Evolutionary conservation across 352 stramenopile species (phyloP), one percentile per base, ranked within the genome.

Genomic region (Phytopythium vexans): DNA sequence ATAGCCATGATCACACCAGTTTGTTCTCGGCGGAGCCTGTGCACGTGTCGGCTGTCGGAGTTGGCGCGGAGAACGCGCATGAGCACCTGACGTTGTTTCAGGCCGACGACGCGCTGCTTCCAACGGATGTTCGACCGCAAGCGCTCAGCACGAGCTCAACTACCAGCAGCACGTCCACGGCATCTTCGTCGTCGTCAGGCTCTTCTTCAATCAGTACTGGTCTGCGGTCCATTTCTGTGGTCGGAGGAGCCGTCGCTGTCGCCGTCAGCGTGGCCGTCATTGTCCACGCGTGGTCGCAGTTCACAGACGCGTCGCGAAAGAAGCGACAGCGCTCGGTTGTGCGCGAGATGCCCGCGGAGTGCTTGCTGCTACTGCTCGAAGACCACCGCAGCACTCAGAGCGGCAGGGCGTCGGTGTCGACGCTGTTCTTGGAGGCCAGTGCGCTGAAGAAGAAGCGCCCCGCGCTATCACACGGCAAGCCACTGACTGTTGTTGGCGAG

Each of bases 241-340:
- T 94, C 1, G 85, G 85, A 49, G 85, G 85, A 32, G 85, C 85
- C 27, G 81, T 93, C 14, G 82, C 81, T 15, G 73, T 94, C 32
- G 82, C 82, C 16, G 85, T 83, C 43, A 86, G 82, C 34, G 75
- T 92, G 15, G 85, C 85, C 6, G 36, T 94, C 35, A 82, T 88
- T 35, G 78, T 93, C 21, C 86, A 72, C 56, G 85, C 82, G 3
- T 94, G 85, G 85, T 88, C 81, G 1, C 74, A 89, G 48, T 93
- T 90, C 64, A 89, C 78, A 4, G 82, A 92, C 8, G 82, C 58
- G 41, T 75, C 77, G 3, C 85, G 63, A 35, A 74, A 79, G 45
- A 80, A 63, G 51, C 75, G 67, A 5, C 85, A 94, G 58, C 74
- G 82, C n/a, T 72, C 79, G 41, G 72, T 76, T 2, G 78, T 94